phyloP scores from a whole-genome alignment of 2,329 filamentous ascomycete species.

The Penicillium sp. region DNA sequence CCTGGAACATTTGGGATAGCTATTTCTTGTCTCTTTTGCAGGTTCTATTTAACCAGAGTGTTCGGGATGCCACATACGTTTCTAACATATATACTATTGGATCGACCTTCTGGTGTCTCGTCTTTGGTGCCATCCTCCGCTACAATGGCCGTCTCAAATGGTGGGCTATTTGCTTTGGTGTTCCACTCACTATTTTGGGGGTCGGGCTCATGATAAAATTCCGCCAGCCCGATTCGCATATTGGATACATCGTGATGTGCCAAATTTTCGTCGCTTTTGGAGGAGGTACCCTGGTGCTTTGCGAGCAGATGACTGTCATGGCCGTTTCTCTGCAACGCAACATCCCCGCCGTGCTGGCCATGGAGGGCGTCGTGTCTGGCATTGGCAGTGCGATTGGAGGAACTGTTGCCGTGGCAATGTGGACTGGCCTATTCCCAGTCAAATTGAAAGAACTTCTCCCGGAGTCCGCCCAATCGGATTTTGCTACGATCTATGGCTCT shows the following conservation, averaged over 20 bases:
- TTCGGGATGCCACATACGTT: slow-evolving; percentile 22
- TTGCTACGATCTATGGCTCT: slow-evolving; percentile 8
- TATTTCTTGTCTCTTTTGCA: slow-evolving; percentile 21
- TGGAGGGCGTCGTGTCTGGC: slow-evolving; percentile 17
- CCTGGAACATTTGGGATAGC: slow-evolving; percentile 24
- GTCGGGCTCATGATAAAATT: slow-evolving; percentile 28
- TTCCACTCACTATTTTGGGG: slow-evolving; percentile 22
- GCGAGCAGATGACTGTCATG: slow-evolving; percentile 23
- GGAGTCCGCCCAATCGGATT: slow-evolving; percentile 1
- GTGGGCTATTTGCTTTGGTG: slow-evolving; percentile 14
- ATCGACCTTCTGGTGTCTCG: slow-evolving; percentile 18
- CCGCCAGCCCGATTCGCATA: slow-evolving; percentile 18
- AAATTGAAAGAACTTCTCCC: slow-evolving; percentile 15
- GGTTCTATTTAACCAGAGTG: slow-evolving; percentile 17
- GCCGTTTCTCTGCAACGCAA: slow-evolving; percentile 21
- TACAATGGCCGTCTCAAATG: slow-evolving; percentile 22
- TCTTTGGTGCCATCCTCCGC: slow-evolving; percentile 20
- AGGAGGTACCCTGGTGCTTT: slow-evolving; percentile 19
- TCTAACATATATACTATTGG: slow-evolving; percentile 24
- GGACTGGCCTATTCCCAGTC: slow-evolving; percentile 22
- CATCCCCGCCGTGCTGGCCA: slow-evolving; percentile 20
- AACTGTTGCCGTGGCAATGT: slow-evolving; percentile 25
- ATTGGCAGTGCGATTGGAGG: slow-evolving; percentile 21
- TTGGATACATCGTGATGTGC: slow-evolving; percentile 22
- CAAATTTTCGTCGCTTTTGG: slow-evolving; percentile 25